These are phyloP conservation scores for Amylostereum areolatum DNA, from an alignment of 1,284 basidiomycete species.

Conservation along the genomic window DNA sequence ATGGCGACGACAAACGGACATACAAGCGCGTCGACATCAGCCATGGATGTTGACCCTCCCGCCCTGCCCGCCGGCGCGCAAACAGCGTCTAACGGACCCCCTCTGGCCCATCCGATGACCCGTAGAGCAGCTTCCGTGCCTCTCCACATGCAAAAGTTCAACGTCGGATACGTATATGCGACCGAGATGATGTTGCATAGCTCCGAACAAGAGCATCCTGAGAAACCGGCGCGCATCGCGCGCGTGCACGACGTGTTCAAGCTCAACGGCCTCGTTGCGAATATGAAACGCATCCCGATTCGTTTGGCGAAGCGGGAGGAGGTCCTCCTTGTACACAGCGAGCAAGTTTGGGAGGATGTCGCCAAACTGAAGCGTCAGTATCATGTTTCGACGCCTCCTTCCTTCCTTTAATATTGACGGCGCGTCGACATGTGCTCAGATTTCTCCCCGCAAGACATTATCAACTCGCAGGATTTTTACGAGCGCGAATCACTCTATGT, in stretches of 20 bases:
- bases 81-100: too few species aligned
- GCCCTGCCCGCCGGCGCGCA: neutral
- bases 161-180: constrained; percentile 84
- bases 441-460: constrained; percentile 67
- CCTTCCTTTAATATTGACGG: constrained; percentile 14
- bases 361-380: constrained; percentile 68
- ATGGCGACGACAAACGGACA: too few species aligned
- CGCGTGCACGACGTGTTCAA: constrained; percentile 69
- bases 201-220: constrained; percentile 69
- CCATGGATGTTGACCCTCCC: neutral
- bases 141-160: constrained; percentile 6
- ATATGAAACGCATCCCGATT: constrained; percentile 79
- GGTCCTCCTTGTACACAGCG: constrained; percentile 83
- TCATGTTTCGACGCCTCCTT: constrained; percentile 7
- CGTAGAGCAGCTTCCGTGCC: constrained; percentile 13
- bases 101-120: too few species aligned
- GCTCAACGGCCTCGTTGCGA: constrained; percentile 51
- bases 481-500: constrained; percentile 91
- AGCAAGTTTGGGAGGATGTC: constrained; percentile 89
- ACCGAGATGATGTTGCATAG: constrained; percentile 85
- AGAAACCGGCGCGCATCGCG: constrained; percentile 85
- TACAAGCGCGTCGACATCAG: too few species aligned
- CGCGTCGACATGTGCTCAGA: constrained; percentile 32
- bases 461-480: constrained; percentile 74
- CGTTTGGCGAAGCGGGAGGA: constrained; percentile 74